A percentile compares a stretch with the other conserved stretches of the same genome.
Evolutionary conservation across 139 green algal species (phyloP).

Genomic region (Mychonastes homosphaera): DNA sequence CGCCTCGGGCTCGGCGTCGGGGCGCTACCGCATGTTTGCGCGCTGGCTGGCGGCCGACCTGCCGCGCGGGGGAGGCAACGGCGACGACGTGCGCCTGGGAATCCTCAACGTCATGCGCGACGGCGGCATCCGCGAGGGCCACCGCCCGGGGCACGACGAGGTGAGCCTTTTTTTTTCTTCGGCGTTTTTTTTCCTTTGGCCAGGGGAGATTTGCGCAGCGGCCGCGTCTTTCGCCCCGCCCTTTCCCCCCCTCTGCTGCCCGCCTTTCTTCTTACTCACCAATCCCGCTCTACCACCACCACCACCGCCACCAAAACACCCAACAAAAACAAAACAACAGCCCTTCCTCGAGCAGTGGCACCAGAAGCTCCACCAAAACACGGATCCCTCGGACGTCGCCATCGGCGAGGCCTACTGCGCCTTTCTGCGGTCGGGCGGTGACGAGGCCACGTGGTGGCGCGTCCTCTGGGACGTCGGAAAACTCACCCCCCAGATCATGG

Average conservation of each 20-base stretch:
- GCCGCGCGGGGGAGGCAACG: conserved; percentile 74
- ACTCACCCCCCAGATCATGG: conserved; percentile 51
- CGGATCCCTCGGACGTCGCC: conserved; percentile 59
- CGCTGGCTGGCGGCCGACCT: conserved; percentile 58
- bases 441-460: conserved; percentile 29
- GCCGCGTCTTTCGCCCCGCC: neutral
- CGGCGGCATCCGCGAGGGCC: conserved; percentile 76
- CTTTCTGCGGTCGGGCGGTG: conserved; percentile 42
- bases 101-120: conserved; percentile 90
- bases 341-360: conserved; percentile 89
- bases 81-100: conserved; percentile 80
- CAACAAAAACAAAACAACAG: no score
- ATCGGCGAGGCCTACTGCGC: conserved; percentile 78
- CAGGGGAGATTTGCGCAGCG: no score
- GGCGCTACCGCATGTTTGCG: conserved; percentile 44
- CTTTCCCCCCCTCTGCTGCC: neutral
- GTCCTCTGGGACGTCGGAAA: conserved; percentile 61
- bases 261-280: neutral
- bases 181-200: neutral
- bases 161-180: conserved; percentile 19
- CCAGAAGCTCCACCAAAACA: conserved; percentile 85
- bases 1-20: conserved; percentile 53
- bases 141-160: no score
- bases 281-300: neutral
- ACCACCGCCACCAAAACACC: conserved; percentile 71